Base-by-base conservation (phyloP, 805 yeast species). In the Zygosaccharomyces bailii region DNA sequence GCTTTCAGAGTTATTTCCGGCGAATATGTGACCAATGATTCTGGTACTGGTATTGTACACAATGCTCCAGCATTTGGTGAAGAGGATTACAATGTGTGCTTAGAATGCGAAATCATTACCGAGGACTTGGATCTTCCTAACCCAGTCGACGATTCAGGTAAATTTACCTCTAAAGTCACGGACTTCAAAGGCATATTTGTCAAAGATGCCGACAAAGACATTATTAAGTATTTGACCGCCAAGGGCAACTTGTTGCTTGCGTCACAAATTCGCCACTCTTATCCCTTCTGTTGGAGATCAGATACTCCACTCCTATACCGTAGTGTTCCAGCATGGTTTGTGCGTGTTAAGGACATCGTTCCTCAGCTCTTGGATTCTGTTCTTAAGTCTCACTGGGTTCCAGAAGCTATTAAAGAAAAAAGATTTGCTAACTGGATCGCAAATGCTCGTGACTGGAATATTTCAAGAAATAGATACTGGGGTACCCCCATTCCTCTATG, bases 271-370 rank as follows among this genome's bases (percentile, higher is more conserved):
- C 82, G 82, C 71, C 99, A 93, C 76, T 84, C 95, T 68, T 93
- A 93, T 70, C 99, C 99, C 60, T 93, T 93, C 84, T 93, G 99
- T 74, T 93, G 99, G 99, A 85, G 99, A 79, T 91, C 98, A 2
- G 99, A 93, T 65, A 93, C 99, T 23, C 99, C 99, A 43, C 80
- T 93, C 65, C 69, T 93, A 55, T 93, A 93, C 75, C 82, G 96
- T 73, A 83, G 96, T 30, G 97, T 93, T 54, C 99, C 99, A 41
- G 91, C 98, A 25, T 93, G 99, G 99, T 93, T 93, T 61, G 93
- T 93, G 48, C 84, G 96, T 65, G 85, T 93, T 45, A 80, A 78
- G 55, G 90, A 87, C 44, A 78, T 86, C 63, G 79, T 91, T 56
- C 97, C 97, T 41, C 79, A 87, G 60, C 87, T 93, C 87, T 75